Percentiles rank a stretch among this genome's conserved stretches.
phyloP scores from a whole-genome alignment of 2,329 filamentous ascomycete species.

The Trichophyton verrucosum region DNA sequence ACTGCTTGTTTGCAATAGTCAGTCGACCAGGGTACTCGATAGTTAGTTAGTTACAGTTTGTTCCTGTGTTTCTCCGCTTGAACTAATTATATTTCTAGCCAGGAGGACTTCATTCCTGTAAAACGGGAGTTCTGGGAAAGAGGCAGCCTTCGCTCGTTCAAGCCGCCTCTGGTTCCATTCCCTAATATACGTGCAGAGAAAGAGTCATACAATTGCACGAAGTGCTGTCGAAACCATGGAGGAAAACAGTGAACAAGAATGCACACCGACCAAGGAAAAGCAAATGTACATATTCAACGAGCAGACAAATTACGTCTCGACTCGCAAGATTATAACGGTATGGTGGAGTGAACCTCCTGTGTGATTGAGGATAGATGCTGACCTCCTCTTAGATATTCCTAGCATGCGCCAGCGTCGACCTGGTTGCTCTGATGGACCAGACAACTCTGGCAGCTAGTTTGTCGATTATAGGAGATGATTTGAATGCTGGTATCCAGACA shows the following conservation, averaged over 20 bases:
- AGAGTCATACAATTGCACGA: neutral
- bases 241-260: neutral
- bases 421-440: constrained; percentile 47
- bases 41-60: too few relatives aligned
- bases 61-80: neutral
- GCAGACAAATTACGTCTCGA: constrained; percentile 45
- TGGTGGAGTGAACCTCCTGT: neutral
- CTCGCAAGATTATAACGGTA: constrained; percentile 41
- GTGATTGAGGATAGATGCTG: neutral
- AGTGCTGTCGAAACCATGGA: neutral
- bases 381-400: constrained; percentile 39
- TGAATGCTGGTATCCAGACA: constrained; percentile 39
- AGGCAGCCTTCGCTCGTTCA: neutral
- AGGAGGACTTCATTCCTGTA: neutral
- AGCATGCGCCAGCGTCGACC: constrained; percentile 44
- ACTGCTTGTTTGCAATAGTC: neutral
- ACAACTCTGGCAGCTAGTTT: constrained; percentile 45
- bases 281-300: constrained; percentile 37
- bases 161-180: neutral
- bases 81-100: neutral
- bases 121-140: too few relatives aligned
- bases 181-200: neutral
- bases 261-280: constrained; percentile 13
- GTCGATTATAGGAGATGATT: constrained; percentile 41
- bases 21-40: neutral